phyloP scores from a whole-genome alignment of 2,329 filamentous ascomycete genomes.

The Botryotinia convoluta region DNA sequence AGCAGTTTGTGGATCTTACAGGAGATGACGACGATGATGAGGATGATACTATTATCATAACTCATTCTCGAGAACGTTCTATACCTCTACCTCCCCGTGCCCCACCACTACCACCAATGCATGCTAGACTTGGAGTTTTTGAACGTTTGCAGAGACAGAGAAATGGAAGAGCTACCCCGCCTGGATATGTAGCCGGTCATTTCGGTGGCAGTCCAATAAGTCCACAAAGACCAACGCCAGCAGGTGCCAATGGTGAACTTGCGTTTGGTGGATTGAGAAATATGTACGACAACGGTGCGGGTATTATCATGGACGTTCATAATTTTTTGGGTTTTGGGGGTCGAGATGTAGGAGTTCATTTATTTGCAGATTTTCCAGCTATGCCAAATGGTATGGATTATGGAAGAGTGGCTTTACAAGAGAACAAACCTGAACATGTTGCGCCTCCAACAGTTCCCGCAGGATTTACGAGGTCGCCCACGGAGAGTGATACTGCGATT shows the following conservation, averaged over 20 bases:
- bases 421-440: constrained; percentile 35
- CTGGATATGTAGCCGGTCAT: not conserved
- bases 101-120: not conserved
- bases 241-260: not conserved
- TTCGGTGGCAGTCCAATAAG: not conserved
- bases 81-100: not conserved
- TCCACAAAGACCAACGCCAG: not conserved
- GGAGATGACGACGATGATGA: constrained; percentile 41
- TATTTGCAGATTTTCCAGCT: constrained; percentile 16
- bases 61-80: constrained; percentile 19
- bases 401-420: constrained; percentile 28
- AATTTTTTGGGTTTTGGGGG: not conserved
- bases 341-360: not conserved
- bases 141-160: not conserved
- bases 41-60: constrained; percentile 17
- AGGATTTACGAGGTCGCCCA: constrained; percentile 80
- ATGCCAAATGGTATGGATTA: constrained; percentile 36
- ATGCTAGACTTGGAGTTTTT: not conserved
- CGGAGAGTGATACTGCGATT: constrained; percentile 68
- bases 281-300: not conserved
- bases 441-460: constrained; percentile 53
- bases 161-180: not conserved
- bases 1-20: constrained; percentile 53
- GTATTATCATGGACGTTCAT: constrained; percentile 4
- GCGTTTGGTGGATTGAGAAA: not conserved